Conservation (phyloP, 1,284 basidiomycete species). For the Somion occarium region DNA sequence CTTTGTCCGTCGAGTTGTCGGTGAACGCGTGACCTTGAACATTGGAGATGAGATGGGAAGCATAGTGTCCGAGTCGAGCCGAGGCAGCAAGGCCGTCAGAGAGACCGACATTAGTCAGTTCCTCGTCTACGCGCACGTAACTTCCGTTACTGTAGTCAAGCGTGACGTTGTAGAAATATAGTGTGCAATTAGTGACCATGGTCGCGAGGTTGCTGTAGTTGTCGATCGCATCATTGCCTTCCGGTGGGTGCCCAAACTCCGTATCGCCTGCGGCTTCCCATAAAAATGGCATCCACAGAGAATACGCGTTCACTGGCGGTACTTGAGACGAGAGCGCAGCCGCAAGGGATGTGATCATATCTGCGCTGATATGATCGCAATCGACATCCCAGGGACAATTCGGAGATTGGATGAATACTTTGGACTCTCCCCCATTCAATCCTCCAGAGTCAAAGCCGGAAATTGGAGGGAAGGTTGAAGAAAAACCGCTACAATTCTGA, state of each 20-base stretch:
- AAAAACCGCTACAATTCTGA: background rate
- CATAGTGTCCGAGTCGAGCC: background rate
- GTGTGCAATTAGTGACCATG: background rate
- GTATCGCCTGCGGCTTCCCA: background rate
- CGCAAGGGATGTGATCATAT: background rate
- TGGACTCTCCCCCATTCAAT: background rate
- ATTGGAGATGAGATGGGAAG: background rate
- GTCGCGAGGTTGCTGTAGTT: background rate
- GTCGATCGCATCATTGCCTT: background rate
- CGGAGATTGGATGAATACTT: background rate
- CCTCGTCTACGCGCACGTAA: background rate
- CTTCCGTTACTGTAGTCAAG: background rate
- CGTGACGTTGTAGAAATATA: background rate
- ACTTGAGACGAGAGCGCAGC: background rate
- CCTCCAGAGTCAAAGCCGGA: background rate
- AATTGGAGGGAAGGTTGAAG: background rate
- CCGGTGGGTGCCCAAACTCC: background rate
- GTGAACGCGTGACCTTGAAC: background rate
- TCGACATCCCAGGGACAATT: background rate
- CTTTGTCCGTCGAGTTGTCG: background rate
- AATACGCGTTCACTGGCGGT: background rate
- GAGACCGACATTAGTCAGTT: background rate
- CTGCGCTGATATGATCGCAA: background rate
- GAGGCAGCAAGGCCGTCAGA: background rate
- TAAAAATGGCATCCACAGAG: background rate